Evolutionary conservation across 768 basidiomycete species (phyloP).

Genomic region (Suillus plorans): DNA sequence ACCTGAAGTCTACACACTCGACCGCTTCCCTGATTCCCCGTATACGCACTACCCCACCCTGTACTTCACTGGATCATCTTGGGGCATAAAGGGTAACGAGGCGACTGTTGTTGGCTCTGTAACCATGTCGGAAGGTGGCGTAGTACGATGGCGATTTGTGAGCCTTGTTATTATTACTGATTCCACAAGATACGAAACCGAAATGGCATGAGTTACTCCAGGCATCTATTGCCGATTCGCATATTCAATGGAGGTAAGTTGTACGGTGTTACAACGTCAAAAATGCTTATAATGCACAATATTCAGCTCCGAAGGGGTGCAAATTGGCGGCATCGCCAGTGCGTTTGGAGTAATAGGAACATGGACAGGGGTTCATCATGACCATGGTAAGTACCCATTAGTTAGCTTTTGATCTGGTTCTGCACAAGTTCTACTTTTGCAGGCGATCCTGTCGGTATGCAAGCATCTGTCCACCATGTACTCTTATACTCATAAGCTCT

Average conservation of each 20-base stretch:
- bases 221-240: slow-evolving; percentile 54
- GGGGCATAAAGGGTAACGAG: slow-evolving; percentile 41
- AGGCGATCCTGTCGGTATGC: slow-evolving; percentile 68
- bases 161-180: slow-evolving; percentile 24
- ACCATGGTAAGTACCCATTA: slow-evolving; percentile 39
- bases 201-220: slow-evolving; percentile 25
- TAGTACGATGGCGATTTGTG: slow-evolving; percentile 61
- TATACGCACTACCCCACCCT: slow-evolving; percentile 40
- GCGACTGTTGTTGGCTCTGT: slow-evolving; percentile 51
- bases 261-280: background rate
- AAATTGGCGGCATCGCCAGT: slow-evolving; percentile 64
- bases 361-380: slow-evolving; percentile 66
- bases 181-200: background rate
- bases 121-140: slow-evolving; percentile 43
- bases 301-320: slow-evolving; percentile 62
- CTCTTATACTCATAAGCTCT: slow-evolving; percentile 2
- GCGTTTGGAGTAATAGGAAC: slow-evolving; percentile 65
- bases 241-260: slow-evolving; percentile 61
- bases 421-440: background rate
- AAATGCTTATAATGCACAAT: slow-evolving; percentile 4
- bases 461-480: background rate
- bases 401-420: background rate
- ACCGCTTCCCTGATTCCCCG: slow-evolving; percentile 22
- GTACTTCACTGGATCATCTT: slow-evolving; percentile 47
- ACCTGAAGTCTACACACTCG: slow-evolving; percentile 18